Evolutionary conservation across 2,329 filamentous ascomycete species (phyloP), one percentile per base, ranked within the genome.

Genomic region (Monilinia laxa): DNA sequence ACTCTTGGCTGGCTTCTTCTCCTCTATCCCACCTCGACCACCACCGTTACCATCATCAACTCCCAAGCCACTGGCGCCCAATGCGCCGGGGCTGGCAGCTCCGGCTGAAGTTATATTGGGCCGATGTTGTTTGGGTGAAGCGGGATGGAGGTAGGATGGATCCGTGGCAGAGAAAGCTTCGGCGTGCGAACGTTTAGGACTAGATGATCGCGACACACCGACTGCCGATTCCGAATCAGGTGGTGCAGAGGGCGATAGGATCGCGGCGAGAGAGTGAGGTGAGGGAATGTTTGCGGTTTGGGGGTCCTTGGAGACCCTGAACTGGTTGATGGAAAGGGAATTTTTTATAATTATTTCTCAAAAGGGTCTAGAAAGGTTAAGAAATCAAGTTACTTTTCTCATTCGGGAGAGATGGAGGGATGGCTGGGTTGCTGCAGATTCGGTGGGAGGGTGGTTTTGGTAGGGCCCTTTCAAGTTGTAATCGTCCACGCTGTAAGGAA

Each of bases 1-100:
- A 66, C 64, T 66, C n/a, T 66, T 66, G 18, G 64, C 23, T 20
- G 78, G 77, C 69, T 80, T 81, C 73, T 79, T 80, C 71, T 80
- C 78, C 71, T 80, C 77, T 66, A 72, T 72, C 71, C 77, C 74
- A 74, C 74, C 74, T 78, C 73, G 69, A 74, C 72, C 70, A 20
- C 60, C 70, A 60, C 67, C 70, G 59, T 55, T 68, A 56, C 70
- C 71, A 59, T 70, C 74, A 59, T 75, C 73, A 72, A 73, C 73
- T 67, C 69, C 71, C 64, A 69, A 71, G 57, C 75, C 72, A 71
- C 73, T 73, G 66, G 71, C 63, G 42, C 68, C 72, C 28, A 70
- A 59, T 52, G 70, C 63, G 66, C 69, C 68, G 59, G 74, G 70
- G 66, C 68, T 71, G 49, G 70, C 62, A 38, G 70, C 73, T 56